Conservation (phyloP, 345 rosid species). For the Atalantia buxifolia region DNA sequence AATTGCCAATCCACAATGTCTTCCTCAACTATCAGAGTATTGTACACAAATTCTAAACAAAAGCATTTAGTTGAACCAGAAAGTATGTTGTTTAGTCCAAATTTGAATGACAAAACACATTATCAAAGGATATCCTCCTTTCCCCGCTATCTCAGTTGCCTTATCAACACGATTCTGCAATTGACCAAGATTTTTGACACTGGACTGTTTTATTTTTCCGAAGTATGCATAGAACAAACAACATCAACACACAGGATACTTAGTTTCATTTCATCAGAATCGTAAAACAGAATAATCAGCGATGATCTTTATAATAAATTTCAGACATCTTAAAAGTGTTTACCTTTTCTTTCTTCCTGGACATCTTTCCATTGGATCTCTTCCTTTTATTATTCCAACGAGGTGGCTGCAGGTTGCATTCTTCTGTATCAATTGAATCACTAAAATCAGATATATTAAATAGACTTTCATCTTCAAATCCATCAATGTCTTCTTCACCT, state of each 20-base stretch:
- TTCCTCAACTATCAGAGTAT: too few relatives aligned
- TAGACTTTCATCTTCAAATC: neutral
- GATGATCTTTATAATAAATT: neutral
- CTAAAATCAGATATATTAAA: neutral
- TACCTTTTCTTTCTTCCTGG: slow-evolving; percentile 4
- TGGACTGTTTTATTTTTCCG: slow-evolving; percentile 27
- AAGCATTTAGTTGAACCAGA: too few relatives aligned
- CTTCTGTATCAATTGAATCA: neutral
- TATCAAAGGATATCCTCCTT: slow-evolving; percentile 48
- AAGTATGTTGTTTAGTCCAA: neutral
- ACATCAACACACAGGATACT: too few relatives aligned
- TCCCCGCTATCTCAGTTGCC: slow-evolving; percentile 45
- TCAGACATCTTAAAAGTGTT: neutral
- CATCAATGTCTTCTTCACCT: slow-evolving; percentile 14
- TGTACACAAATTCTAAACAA: too few relatives aligned
- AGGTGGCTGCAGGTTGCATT: neutral
- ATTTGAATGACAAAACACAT: neutral
- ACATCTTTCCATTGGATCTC: neutral
- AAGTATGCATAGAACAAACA: neutral
- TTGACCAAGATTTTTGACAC: slow-evolving; percentile 28
- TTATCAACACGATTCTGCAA: slow-evolving; percentile 27
- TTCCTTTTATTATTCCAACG: slow-evolving; percentile 7
- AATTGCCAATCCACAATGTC: slow-evolving; percentile 2
- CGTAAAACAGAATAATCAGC: neutral
- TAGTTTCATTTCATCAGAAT: too few relatives aligned